Base-by-base conservation (phyloP, 2,329 filamentous ascomycete species). In the Chalaropsis thielavioides region DNA sequence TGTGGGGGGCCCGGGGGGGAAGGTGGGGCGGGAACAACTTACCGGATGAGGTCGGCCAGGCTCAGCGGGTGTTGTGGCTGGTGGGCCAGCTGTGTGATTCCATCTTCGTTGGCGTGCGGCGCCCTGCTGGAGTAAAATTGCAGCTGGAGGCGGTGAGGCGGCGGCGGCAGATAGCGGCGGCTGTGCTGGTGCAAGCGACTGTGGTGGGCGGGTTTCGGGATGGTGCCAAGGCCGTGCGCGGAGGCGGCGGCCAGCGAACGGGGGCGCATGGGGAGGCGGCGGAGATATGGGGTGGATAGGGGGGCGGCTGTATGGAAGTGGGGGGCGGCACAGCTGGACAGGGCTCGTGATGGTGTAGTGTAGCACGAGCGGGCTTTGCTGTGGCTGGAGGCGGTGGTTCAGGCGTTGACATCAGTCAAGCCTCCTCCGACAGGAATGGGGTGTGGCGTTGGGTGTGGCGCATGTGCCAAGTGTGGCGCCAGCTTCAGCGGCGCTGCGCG, bases 41-140 rank as follows among this genome's bases (percentile, higher is more conserved):
- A 95, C 88, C 87, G 92, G 70, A 96, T 88, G 5, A 99, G 80
- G 72, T 97, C 94, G 66, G 87, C 86, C 41, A 99, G 82, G 31
- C 90, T 94, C 71, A 97, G 78, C 11, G 87, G 84, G 72, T 95
- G 89, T 63, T 95, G 82, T 43, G 87, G 85, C 72, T 88, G 85
- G 66, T 85, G 84, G 40, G 92, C 90, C 59, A 97, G 82, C 51
- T 83, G 83, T 58, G 86, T 83, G 69, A 97, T 89, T 72, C 94
- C 88, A 68, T 88, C 84, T 72, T 92, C 88, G 46, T 82, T 81
- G 19, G 84, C 81, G 58, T 65, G 68, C 13, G 66, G 67, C 40
- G 65, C 61, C 13, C 49, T 31, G 11, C n/a, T 19, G 15, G 59
- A 31, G 17, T 19, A n/a, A 15, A 24, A 11, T 7, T 19, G 35